A percentile compares a stretch with the other conserved stretches of the same genome.
Conservation (phyloP, 169 alveolate genomes). For the Plasmodium coatneyi region DNA sequence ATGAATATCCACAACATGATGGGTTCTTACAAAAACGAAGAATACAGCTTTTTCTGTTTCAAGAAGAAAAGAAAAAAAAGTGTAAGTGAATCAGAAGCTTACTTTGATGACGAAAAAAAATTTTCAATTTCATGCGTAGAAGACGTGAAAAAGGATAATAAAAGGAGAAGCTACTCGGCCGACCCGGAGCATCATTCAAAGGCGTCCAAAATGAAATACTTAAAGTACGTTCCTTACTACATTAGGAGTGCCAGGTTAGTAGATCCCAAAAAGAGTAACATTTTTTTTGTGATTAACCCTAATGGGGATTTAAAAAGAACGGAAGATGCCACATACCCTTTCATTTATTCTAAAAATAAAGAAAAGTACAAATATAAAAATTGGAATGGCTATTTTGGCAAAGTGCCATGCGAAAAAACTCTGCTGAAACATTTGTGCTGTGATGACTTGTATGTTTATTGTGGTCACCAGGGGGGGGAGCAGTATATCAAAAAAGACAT, state of each 20-base stretch:
- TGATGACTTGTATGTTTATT: conserved; percentile 78
- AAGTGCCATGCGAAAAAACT: conserved; percentile 49
- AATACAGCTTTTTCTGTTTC: not conserved
- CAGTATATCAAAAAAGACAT: conserved; percentile 76
- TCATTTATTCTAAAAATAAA: conserved; percentile 68
- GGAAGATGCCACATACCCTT: conserved; percentile 72
- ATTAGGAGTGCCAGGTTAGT: conserved; percentile 37
- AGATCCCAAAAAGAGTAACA: conserved; percentile 69
- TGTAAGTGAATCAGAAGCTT: conserved; percentile 66
- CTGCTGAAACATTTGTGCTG: conserved; percentile 64
- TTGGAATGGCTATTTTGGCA: conserved; percentile 76
- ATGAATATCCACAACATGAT: conserved; percentile 67
- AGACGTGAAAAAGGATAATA: not conserved
- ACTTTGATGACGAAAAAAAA: conserved; percentile 34
- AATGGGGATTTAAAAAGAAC: conserved; percentile 75
- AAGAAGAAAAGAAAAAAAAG: conserved; percentile 43
- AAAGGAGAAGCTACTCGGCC: conserved; percentile 74
- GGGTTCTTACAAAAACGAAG: conserved; percentile 11
- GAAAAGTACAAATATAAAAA: conserved; percentile 60
- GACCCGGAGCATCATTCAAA: conserved; percentile 27
- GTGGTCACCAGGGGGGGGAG: conserved; percentile 86
- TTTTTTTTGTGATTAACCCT: conserved; percentile 73
- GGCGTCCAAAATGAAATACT: conserved; percentile 8
- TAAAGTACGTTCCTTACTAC: conserved; percentile 72
- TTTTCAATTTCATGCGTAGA: not conserved